These are phyloP conservation scores for Erucastrum elatum DNA, from an alignment of 345 rosid genomes.

Conservation along the genomic window DNA sequence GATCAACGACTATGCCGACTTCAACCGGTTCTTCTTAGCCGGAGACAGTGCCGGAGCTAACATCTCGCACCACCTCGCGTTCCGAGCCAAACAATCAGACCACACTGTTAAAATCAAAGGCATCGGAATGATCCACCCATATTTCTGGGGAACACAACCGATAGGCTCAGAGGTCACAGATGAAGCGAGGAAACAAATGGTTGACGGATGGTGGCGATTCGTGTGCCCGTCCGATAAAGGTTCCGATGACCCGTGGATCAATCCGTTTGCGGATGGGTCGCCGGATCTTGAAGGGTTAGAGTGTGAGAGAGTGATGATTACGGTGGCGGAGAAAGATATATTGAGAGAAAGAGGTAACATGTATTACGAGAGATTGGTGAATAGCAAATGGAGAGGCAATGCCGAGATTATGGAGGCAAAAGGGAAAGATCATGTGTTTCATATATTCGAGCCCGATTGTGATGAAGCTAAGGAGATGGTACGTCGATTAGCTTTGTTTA, in stretches of 20 bases:
- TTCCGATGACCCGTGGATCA: constrained; percentile 71
- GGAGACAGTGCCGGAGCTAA: constrained; percentile 87
- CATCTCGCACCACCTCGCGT: constrained; percentile 65
- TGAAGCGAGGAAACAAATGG: constrained; percentile 51
- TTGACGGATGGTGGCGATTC: constrained; percentile 78
- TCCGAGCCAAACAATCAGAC: constrained; percentile 37
- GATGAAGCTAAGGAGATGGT: constrained; percentile 51
- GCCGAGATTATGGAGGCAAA: constrained; percentile 57
- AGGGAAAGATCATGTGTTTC: constrained; percentile 75
- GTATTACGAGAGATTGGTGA: constrained; percentile 52
- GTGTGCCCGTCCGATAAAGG: constrained; percentile 69
- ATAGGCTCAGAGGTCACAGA: constrained; percentile 57
- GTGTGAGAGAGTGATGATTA: constrained; percentile 50
- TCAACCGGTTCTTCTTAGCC: constrained; percentile 44
- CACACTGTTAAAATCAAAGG: constrained; percentile 47
- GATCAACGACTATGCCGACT: constrained; percentile 54
- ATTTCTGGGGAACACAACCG: constrained; percentile 66
- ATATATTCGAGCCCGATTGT: constrained; percentile 53
- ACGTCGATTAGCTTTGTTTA: constrained; percentile 51
- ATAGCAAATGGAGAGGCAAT: constrained; percentile 56
- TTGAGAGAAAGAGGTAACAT: constrained; percentile 57
- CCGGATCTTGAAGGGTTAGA: constrained; percentile 47
- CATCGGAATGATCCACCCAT: constrained; percentile 69
- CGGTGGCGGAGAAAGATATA: constrained; percentile 68
- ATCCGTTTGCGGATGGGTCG: constrained; percentile 65